Evolutionary conservation across 2,329 filamentous ascomycete species (phyloP).

Genomic region (Domatiomyces globalis): DNA sequence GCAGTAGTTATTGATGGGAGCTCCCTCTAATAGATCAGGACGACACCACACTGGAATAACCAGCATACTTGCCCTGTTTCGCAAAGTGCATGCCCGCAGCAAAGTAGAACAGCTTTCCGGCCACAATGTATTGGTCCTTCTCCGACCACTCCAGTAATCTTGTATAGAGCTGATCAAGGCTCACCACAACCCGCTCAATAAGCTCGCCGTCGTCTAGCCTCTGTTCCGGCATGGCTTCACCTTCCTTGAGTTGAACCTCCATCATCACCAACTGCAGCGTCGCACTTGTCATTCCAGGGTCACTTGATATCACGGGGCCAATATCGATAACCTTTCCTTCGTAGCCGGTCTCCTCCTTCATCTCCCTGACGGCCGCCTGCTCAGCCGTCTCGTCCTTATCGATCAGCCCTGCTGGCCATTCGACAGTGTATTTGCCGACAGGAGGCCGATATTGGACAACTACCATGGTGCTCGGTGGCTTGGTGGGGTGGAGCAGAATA

Average conservation of each 20-base stretch:
- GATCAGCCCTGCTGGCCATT: slow-evolving; percentile 48
- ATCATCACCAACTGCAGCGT: slow-evolving; percentile 50
- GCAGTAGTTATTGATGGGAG: too few relatives aligned
- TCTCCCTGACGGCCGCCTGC: slow-evolving; percentile 42
- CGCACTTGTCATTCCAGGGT: slow-evolving; percentile 46
- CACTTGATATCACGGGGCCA: slow-evolving; percentile 54
- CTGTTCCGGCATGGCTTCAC: slow-evolving; percentile 41
- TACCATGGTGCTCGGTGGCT: slow-evolving; percentile 35
- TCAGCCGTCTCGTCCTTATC: slow-evolving; percentile 43
- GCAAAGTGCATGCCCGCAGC: slow-evolving; percentile 13
- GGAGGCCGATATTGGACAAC: slow-evolving; percentile 46
- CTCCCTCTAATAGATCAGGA: neutral
- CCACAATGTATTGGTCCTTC: slow-evolving; percentile 11
- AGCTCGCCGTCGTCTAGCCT: slow-evolving; percentile 47
- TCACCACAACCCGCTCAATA: slow-evolving; percentile 47
- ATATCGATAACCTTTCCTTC: slow-evolving; percentile 40
- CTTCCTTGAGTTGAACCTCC: slow-evolving; percentile 39
- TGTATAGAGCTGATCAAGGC: slow-evolving; percentile 42
- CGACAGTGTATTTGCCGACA: slow-evolving; percentile 43
- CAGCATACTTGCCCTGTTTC: neutral
- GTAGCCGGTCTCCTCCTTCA: slow-evolving; percentile 50
- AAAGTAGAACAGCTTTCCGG: slow-evolving; percentile 12
- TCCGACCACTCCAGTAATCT: slow-evolving; percentile 24
- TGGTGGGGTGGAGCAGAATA: slow-evolving; percentile 35
- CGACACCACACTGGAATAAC: neutral